Evolutionary conservation across 176 grass and related monocot genomes (phyloP), one percentile per base, ranked within the genome.

Genomic region (Zizania latifolia): DNA sequence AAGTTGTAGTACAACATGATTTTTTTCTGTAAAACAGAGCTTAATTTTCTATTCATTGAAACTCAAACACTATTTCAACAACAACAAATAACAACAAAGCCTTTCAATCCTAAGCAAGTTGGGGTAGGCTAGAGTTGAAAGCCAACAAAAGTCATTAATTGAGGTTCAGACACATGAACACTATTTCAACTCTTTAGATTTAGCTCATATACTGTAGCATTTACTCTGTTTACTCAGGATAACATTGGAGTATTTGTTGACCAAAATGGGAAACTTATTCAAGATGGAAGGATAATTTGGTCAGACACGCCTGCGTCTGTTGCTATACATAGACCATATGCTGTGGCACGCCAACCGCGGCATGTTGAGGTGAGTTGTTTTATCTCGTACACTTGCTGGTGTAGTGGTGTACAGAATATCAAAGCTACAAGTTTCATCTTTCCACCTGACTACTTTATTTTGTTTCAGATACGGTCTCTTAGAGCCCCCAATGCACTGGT

Each of bases 221-320:
- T 34, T 62, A 37, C 61, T 63, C 15, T 82, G 34, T 77, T 35
- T 50, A 36, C 78, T 31, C 75, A 99, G 96, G 96, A 99, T 77
- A 99, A 99, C 64, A 90, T 99, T 65, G 96, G 96, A 61, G 84
- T 99, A 68, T 94, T 99, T 79, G 89, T 99, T 72, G 92, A 99
- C 77, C 92, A 99, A 90, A 99, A 92, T n/a, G 96, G 95, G 43
- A 95, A 94, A 72, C 86, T 92, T 90, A 79, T 94, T 77, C 96
- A 99, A 78, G 92, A 99, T 17, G 96, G 89, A 27, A 92, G 84
- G 76, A 92, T 99, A 88, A 92, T 93, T 85, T 99, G 96, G 96
- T 94, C 91, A 44, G 89, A 99, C 48, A 86, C 82, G 1, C 92
- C 96, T 78, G 71, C 84, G 61, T 90, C 78, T 76, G 85, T 99